These are phyloP conservation scores for Penicillium sp. DNA, from an alignment of 2,329 filamentous ascomycete genomes.

Conservation along the genomic window DNA sequence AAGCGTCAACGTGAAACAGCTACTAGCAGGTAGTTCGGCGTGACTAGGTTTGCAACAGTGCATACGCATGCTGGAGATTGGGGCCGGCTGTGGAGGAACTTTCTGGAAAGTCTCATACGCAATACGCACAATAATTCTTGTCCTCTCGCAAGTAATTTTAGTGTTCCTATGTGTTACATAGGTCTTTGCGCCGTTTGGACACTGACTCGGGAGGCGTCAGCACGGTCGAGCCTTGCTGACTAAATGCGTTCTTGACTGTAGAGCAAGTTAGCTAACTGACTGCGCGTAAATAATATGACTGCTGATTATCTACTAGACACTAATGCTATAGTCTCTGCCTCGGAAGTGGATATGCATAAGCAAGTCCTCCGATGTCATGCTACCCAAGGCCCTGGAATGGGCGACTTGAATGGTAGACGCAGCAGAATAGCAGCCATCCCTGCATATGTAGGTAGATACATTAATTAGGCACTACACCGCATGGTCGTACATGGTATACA, in stretches of 20 bases:
- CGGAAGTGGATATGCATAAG: background rate
- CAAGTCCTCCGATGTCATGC: background rate
- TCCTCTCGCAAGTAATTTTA: no score
- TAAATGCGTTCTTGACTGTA: no score
- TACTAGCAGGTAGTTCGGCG: background rate
- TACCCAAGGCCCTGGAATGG: constrained; percentile 1
- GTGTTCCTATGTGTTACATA: background rate
- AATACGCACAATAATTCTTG: no score
- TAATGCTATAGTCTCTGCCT: no score
- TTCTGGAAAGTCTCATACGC: no score
- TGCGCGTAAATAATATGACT: no score
- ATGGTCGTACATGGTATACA: background rate
- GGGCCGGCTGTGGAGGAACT: background rate
- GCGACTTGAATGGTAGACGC: background rate
- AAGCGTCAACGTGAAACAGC: background rate
- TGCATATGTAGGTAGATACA: no score
- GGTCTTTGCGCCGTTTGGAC: background rate
- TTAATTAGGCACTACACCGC: background rate
- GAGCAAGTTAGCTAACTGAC: no score
- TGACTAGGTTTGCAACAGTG: background rate
- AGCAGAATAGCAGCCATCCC: background rate
- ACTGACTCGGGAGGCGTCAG: background rate
- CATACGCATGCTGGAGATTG: background rate
- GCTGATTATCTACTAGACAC: background rate
- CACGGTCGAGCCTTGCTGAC: background rate